Evolutionary conservation across 2,329 filamentous ascomycete species (phyloP).

Genomic region (Colletotrichum sansevieriae): DNA sequence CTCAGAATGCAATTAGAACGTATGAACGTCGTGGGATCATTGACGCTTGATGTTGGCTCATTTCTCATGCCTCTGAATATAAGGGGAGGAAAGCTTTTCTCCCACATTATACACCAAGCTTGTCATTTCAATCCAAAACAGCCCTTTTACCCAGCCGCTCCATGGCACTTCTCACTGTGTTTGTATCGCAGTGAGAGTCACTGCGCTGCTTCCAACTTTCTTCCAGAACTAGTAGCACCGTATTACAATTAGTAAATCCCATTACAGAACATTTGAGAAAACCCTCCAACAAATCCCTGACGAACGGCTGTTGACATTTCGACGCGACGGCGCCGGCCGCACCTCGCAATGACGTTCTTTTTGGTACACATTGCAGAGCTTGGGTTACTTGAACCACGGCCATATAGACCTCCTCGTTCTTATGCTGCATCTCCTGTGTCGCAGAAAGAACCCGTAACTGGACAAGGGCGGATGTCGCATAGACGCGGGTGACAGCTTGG

Average conservation of each 20-base stretch:
- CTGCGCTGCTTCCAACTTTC: slow-evolving; percentile 21
- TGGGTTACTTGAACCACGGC: slow-evolving; percentile 20
- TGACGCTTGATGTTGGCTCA: too few species aligned
- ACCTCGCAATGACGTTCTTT: slow-evolving; percentile 12
- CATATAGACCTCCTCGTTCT: background rate
- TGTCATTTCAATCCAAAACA: slow-evolving; percentile 15
- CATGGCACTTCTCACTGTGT: slow-evolving; percentile 19
- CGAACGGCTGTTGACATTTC: slow-evolving; percentile 19
- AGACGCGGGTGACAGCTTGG: slow-evolving; percentile 29
- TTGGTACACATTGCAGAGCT: slow-evolving; percentile 11
- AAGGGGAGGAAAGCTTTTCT: too few species aligned
- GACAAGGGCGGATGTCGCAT: slow-evolving; percentile 22
- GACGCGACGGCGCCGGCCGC: slow-evolving; percentile 31
- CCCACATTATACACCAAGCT: background rate
- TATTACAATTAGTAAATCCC: slow-evolving; percentile 32
- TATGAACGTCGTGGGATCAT: too few species aligned
- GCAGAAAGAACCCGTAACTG: slow-evolving; percentile 16
- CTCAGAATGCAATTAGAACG: too few species aligned
- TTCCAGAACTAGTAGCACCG: slow-evolving; percentile 15
- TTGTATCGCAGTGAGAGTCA: background rate
- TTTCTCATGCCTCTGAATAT: background rate
- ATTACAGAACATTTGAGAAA: slow-evolving; percentile 20
- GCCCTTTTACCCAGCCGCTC: slow-evolving; percentile 19
- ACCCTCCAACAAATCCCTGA: slow-evolving; percentile 17
- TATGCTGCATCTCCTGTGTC: background rate